Evolutionary conservation across 78 protist genomes (phyloP), one percentile per base, ranked within the genome.

Genomic region (Cavenderia fasciculata): DNA sequence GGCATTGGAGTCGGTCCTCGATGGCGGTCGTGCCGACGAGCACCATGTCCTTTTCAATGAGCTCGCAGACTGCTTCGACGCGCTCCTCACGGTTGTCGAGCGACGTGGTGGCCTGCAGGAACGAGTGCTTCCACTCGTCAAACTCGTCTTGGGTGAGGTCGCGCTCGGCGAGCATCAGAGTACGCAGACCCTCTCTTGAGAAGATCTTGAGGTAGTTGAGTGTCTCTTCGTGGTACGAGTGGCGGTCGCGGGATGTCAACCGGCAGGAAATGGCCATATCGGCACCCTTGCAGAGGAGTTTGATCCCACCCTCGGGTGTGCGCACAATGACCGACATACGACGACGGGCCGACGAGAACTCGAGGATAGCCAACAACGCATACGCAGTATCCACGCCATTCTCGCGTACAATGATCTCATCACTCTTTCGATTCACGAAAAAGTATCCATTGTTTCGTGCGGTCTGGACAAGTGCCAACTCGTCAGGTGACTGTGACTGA

Each of bases 21-120:
- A 97, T 76, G 38, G 97, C 98, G 8, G 98, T 94, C 21, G 88
- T 79, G 8, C 98, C 98, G 49, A 96, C 21, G 23, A 94, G 62
- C 2, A 21, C n/a, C 19, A 97, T 59, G 57, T 92, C 93, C 25
- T 56, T 14, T 59, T 97, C 98, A 43, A 97, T 72, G 2, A 74
- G 27, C 34, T 87, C 93, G 18, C 93, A 87, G 7, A 74, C 86
- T 1, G 85, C 54, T 34, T 87, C 84, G 11, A 87, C 85, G 4
- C 74, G 73, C 33, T 87, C 93, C 59, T 87, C 86, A 66, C 93
- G 93, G 46, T 74, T 74, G 19, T 86, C 77, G 31, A 86, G 51
- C 11, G 93, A 29, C 4, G 85, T 86, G 31, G 68, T 73, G 2
- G 93, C 93, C 25, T 65, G 87, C 14, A 75, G 44, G 74, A 75